Base-by-base conservation (phyloP, 192 early-diverging fungal species). In the Podila verticillata region DNA sequence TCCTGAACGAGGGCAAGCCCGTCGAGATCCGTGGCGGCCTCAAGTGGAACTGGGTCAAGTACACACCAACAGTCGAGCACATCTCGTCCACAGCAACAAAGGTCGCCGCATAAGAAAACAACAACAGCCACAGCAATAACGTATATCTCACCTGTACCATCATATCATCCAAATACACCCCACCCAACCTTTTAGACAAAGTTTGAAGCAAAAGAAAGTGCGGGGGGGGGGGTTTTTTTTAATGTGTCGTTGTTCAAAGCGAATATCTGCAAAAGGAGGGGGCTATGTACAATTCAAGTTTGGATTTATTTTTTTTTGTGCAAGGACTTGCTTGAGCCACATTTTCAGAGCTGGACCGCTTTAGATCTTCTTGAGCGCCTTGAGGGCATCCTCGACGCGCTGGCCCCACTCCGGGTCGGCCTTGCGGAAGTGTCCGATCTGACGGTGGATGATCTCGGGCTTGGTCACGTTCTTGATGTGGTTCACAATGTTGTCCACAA, bases 361-460 rank as follows among this genome's bases (percentile, higher is more conserved):
- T 67, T 74, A 74, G 22, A 63, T 34, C 29, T 63, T 61, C 48
- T 67, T 67, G 20, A 30, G 28, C 28, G 70, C 70, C 64, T 58
- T 64, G 36, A 80, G 61, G 13, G 84, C 89, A 48, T 85, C 85
- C 77, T 92, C 91, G 30, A 92, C 87, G 44, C 91, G 89, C 48
- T 84, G 84, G 49, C 91, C 92, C 72, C 92, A 94, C 68, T 92
- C 91, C 24, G 87, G 85, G 81, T 92, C 91, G 22, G 92, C 91
- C 62, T 90, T 91, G 84, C 86, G 88, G 83, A 94, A 94, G 83
- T 89, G 85, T 32, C 74, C 83, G 65, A 94, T 86, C 85, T 92
- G 91, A 62, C 90, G 89, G 74, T 89, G 85, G 71, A 88, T 88
- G 70, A 94, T 92, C 63, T 89, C 86, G 1, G 30, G 48, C 48